These are phyloP conservation scores for Nannochloropsis oceanica DNA, from an alignment of 108 stramenopile genomes.

Conservation along the genomic window DNA sequence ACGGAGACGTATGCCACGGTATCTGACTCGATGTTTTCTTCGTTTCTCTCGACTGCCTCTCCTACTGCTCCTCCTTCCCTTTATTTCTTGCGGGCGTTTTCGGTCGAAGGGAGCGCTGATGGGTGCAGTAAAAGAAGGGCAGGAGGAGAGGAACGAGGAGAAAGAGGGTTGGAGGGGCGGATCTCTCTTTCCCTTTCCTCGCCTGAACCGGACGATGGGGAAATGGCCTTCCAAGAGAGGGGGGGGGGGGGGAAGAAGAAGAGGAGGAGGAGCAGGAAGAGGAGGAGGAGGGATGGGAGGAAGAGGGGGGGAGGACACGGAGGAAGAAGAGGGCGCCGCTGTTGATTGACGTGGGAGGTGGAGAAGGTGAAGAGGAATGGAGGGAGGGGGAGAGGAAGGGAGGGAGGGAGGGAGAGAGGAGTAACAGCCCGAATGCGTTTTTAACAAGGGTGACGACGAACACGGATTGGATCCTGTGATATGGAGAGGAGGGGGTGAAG, in stretches of 20 bases:
- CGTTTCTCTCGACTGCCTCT: no score
- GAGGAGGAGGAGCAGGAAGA: background rate
- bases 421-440: background rate
- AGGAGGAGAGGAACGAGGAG: no score
- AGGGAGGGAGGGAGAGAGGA: constrained; percentile 2
- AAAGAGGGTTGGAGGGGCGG: no score
- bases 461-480: background rate
- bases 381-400: constrained; percentile 5
- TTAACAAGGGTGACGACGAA: background rate
- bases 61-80: no score
- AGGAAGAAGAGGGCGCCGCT: background rate
- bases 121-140: no score
- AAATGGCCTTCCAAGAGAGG: background rate
- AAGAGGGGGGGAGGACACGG: background rate
- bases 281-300: background rate
- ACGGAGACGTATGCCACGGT: no score
- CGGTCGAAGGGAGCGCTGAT: no score
- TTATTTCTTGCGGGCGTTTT: no score
- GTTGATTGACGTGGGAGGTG: constrained; percentile 3
- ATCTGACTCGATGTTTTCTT: no score
- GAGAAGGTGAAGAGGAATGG: constrained; percentile 13
- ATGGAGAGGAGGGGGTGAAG: no score
- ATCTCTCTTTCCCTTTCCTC: background rate
- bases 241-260: background rate
- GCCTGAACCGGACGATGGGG: background rate